Percentiles rank a stretch among this genome's conserved stretches.
These are phyloP conservation scores for Phytophthora cryptogea DNA, from an alignment of 352 stramenopile genomes.

Conservation along the genomic window DNA sequence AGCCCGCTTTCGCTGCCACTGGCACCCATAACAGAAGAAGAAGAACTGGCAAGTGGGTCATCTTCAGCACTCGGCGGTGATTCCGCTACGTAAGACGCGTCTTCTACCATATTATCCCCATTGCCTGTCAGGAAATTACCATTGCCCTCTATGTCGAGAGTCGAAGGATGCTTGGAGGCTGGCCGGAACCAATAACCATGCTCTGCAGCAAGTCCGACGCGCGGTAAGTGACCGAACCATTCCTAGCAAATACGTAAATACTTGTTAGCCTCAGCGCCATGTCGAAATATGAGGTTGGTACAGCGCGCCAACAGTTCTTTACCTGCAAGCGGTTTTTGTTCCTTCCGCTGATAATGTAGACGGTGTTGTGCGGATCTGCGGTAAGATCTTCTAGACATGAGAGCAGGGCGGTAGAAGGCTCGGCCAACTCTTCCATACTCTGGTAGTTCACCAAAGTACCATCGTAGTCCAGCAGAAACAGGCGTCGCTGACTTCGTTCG, in stretches of 20 bases:
- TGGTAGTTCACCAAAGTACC: slow-evolving; percentile 83
- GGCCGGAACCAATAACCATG: slow-evolving; percentile 85
- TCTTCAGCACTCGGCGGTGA: slow-evolving; percentile 12
- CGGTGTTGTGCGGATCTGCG: slow-evolving; percentile 74
- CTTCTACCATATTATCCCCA: slow-evolving; percentile 16
- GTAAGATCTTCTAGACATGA: slow-evolving; percentile 73
- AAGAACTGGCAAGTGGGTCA: slow-evolving; percentile 22
- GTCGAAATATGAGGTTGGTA: not conserved
- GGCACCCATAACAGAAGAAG: slow-evolving; percentile 16
- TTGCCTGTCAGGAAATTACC: slow-evolving; percentile 1
- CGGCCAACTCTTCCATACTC: slow-evolving; percentile 74
- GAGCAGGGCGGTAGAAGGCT: slow-evolving; percentile 57
- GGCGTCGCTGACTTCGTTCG: slow-evolving; percentile 74
- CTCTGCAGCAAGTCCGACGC: slow-evolving; percentile 77
- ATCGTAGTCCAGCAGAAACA: slow-evolving; percentile 89
- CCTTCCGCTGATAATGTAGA: slow-evolving; percentile 86
- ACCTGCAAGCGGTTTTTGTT: slow-evolving; percentile 75
- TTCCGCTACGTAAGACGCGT: slow-evolving; percentile 15
- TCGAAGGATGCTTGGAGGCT: slow-evolving; percentile 56
- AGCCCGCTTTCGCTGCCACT: slow-evolving; percentile 11
- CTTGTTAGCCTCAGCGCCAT: slow-evolving; percentile 1
- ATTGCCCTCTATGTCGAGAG: slow-evolving; percentile 16
- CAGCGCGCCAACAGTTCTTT: not conserved
- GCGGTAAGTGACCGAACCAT: slow-evolving; percentile 83
- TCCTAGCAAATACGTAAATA: slow-evolving; percentile 40